These are phyloP conservation scores for Microdochium trichocladiopsis DNA, from an alignment of 2,329 filamentous ascomycete species.

Conservation along the genomic window DNA sequence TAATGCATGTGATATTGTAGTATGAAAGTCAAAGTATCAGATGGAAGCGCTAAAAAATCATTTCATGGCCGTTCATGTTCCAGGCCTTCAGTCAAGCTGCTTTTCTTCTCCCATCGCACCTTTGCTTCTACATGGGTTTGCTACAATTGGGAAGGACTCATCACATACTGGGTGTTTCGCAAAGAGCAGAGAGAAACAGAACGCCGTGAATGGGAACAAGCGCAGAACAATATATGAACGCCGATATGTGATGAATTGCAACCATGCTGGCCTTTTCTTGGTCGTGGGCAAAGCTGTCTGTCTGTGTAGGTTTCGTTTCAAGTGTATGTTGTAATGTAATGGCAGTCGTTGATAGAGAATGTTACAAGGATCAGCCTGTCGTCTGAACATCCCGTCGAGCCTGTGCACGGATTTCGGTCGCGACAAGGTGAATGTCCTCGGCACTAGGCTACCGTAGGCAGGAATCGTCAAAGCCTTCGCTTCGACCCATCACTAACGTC, in stretches of 20 bases:
- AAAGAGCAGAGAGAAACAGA: background rate
- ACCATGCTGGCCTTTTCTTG: background rate
- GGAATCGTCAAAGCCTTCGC: too few species aligned
- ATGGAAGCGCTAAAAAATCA: too few species aligned
- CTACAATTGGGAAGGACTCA: background rate
- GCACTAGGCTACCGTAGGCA: background rate
- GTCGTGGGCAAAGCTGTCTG: background rate
- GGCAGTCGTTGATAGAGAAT: background rate
- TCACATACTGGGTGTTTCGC: background rate
- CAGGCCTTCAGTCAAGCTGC: too few species aligned
- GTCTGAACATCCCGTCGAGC: background rate
- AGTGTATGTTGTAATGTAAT: background rate
- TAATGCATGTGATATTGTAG: too few species aligned
- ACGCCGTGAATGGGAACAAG: background rate
- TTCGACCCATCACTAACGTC: conserved; percentile 13
- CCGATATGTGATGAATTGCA: background rate
- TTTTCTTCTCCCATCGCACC: background rate
- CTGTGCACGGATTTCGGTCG: too few species aligned
- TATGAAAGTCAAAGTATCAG: too few species aligned
- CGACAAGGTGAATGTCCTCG: background rate
- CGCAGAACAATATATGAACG: background rate
- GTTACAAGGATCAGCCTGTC: background rate
- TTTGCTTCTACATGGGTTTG: background rate
- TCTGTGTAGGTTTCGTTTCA: background rate
- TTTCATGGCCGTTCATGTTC: too few species aligned